These are phyloP conservation scores for Colletotrichum siamense DNA, from an alignment of 2,329 filamentous ascomycete species.

Conservation along the genomic window DNA sequence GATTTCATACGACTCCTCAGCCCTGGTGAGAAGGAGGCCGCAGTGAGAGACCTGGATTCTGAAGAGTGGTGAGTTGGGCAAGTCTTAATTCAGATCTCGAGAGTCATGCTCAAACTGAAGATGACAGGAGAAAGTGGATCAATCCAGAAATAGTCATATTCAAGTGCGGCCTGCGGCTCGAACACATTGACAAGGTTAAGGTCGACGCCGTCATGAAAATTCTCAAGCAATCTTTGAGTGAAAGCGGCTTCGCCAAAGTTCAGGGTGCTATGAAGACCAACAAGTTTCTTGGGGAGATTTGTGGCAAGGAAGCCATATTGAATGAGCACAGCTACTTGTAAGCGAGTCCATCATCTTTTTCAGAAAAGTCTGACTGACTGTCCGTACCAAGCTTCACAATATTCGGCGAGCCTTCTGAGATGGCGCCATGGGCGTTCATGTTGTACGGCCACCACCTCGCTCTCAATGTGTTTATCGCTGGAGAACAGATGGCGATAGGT, in stretches of 20 bases:
- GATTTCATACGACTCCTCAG: neutral
- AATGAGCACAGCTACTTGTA: neutral
- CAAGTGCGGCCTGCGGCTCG: neutral
- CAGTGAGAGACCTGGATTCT: neutral
- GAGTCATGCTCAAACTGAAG: neutral
- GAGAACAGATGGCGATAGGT: neutral
- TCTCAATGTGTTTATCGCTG: neutral
- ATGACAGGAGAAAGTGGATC: neutral
- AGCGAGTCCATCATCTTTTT: neutral
- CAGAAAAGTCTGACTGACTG: neutral
- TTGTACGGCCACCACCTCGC: neutral
- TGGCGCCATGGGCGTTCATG: neutral
- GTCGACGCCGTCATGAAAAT: neutral
- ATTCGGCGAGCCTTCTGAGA: neutral
- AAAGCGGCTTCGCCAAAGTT: neutral
- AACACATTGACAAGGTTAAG: neutral
- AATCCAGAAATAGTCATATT: neutral
- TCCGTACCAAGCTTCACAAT: neutral
- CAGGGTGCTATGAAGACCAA: neutral
- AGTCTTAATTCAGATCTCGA: fast-evolving
- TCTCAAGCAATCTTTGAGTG: neutral
- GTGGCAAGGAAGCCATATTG: neutral
- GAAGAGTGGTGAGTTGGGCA: neutral
- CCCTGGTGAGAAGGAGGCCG: neutral
- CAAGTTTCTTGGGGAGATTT: neutral